Base-by-base conservation (phyloP, 169 alveolate genomes). In the Plasmodium vivax region DNA sequence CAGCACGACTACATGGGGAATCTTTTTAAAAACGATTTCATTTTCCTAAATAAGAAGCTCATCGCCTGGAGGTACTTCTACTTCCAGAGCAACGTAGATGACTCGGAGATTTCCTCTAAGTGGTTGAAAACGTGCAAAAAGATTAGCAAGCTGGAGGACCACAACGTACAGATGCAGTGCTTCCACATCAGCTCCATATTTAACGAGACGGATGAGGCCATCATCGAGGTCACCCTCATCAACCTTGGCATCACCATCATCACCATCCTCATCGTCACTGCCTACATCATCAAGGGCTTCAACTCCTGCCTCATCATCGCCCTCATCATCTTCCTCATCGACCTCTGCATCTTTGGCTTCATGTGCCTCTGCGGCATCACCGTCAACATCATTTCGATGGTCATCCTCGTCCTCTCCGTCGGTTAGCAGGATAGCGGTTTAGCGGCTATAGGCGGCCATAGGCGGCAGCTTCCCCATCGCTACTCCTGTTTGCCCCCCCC, bases 361-460 rank as follows among this genome's bases (percentile, higher is more conserved):
- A 97, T 97, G 98, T 95, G 96, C 30, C 92, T 92, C 8, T 96
- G 97, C 96, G 97, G 97, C 43, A 93, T 97, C 41, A 96, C 96
- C 4, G 95, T 97, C n/a, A 97, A 97, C 77, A 96, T 97, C 94
- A 96, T 97, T 74, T 95, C 98, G n/a, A 96, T 96, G 98, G 97
- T 97, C 85, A 96, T 95, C 85, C 93, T 97, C 77, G 95, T 96
- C 62, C 95, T 97, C 84, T 96, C 98, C 14, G 96, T 96, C 16
- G 98, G 98, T 95, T 83, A 71, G 97, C 19, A 36, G 2, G 2
- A 0, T 0, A 23, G 27, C 27, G 27, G 27, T 23, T 23, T 23
- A 23, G 27, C 41, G 54, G 27, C 0, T 23, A 23, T 23, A 0
- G 27, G 27, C 27, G 27, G 27, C 27, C 27, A 23, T 23, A 23